Percentiles rank a stretch among this genome's conserved stretches.
Evolutionary conservation across 2,329 filamentous ascomycete species (phyloP).

Genomic region (Ilyonectria mors-panacis): DNA sequence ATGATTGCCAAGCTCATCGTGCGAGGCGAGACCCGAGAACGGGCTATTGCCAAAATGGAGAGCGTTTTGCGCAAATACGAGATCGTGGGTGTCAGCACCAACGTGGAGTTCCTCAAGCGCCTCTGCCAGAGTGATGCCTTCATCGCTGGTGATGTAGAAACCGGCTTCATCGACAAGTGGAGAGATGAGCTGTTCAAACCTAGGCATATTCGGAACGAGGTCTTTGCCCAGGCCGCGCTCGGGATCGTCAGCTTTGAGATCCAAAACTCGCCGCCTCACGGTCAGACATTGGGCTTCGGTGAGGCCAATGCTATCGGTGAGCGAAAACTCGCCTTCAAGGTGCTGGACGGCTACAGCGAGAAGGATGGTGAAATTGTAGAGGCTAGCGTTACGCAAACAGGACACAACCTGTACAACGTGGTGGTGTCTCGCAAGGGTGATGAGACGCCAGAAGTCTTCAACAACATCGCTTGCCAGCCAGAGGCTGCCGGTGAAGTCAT

Average conservation of each 20-base stretch:
- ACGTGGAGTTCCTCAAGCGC: constrained; percentile 95
- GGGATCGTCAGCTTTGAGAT: constrained; percentile 73
- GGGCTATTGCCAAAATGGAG: constrained; percentile 86
- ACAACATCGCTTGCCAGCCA: constrained; percentile 62
- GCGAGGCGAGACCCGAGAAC: constrained; percentile 81
- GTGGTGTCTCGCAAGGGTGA: constrained; percentile 60
- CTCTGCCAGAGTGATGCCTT: constrained; percentile 88
- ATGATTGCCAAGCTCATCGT: constrained; percentile 99
- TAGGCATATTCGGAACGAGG: constrained; percentile 75
- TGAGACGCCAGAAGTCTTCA: constrained; percentile 57
- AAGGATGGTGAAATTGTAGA: constrained; percentile 75
- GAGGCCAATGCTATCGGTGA: constrained; percentile 57
- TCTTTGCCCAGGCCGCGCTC: constrained; percentile 89
- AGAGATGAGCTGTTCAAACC: constrained; percentile 82
- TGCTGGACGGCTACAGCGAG: constrained; percentile 73
- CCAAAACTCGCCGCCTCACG: constrained; percentile 59
- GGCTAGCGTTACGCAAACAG: constrained; percentile 65
- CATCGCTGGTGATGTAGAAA: constrained; percentile 90
- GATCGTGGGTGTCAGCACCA: constrained; percentile 92
- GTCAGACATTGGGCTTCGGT: constrained; percentile 70
- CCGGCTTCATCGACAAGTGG: constrained; percentile 95
- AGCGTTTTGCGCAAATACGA: constrained; percentile 90
- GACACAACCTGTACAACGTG: constrained; percentile 63
- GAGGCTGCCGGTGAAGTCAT: constrained; percentile 46
- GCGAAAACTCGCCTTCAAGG: constrained; percentile 67